Evolutionary conservation across 495 filamentous ascomycete genomes (phyloP).

Genomic region (Penicillium nucicola): DNA sequence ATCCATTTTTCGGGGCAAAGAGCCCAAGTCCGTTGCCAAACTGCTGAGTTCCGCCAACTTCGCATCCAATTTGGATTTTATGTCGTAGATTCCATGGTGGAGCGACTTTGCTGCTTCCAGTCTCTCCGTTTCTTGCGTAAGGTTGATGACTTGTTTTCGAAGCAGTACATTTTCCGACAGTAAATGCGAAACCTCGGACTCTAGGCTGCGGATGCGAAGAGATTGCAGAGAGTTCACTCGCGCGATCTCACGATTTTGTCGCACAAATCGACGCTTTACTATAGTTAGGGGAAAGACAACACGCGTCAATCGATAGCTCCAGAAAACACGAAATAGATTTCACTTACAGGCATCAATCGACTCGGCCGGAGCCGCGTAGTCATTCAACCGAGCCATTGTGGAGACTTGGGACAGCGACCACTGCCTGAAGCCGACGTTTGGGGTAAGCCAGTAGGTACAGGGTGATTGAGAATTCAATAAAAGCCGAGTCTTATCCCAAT

Average conservation of each 20-base stretch:
- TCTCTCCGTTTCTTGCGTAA: slow-evolving; percentile 65
- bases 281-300: slow-evolving; percentile 4
- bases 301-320: slow-evolving; percentile 6
- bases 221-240: slow-evolving; percentile 88
- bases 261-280: slow-evolving; percentile 84
- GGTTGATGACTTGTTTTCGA: slow-evolving; percentile 69
- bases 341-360: slow-evolving; percentile 77
- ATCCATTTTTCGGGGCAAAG: slow-evolving; percentile 38
- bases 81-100: slow-evolving; percentile 55
- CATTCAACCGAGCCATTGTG: slow-evolving; percentile 89
- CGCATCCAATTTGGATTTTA: slow-evolving; percentile 66
- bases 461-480: too few species aligned
- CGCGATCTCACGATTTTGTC: slow-evolving; percentile 94
- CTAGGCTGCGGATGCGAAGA: slow-evolving; percentile 79
- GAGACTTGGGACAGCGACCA: neutral
- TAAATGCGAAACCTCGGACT: slow-evolving; percentile 78
- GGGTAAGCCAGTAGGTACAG: neutral
- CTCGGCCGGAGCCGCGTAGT: slow-evolving; percentile 64
- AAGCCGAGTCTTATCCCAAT: too few species aligned
- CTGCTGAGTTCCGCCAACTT: slow-evolving; percentile 65
- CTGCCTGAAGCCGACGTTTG: neutral
- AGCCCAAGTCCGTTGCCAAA: slow-evolving; percentile 62
- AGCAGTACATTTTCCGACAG: slow-evolving; percentile 85
- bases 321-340: neutral
- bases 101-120: slow-evolving; percentile 39